Evolutionary conservation across 179 eudicot genomes (phyloP).

Genomic region (Spergularia azorica): DNA sequence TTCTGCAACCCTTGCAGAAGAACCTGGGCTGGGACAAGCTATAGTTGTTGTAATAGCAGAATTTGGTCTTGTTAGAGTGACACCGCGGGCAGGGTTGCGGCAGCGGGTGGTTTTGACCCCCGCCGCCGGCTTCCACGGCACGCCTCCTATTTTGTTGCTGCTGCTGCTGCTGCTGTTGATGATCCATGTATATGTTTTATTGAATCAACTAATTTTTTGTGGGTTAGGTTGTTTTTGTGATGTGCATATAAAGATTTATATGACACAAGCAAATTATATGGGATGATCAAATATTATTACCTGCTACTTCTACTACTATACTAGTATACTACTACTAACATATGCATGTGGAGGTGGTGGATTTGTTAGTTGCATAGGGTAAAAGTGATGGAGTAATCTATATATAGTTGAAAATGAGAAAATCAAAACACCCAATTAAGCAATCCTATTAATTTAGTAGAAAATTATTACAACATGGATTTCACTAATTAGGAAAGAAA

Average conservation of each 20-base stretch:
- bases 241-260: neutral
- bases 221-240: slow-evolving; percentile 21
- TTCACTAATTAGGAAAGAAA: slow-evolving; percentile 5
- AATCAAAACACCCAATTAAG: neutral
- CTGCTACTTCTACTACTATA: slow-evolving; percentile 3
- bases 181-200: slow-evolving; percentile 12
- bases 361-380: slow-evolving; percentile 18
- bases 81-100: slow-evolving; percentile 36
- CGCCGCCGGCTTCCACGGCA: slow-evolving; percentile 7
- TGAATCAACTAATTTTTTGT: neutral
- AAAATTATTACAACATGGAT: neutral
- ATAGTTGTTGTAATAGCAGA: slow-evolving; percentile 42
- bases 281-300: slow-evolving; percentile 14
- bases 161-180: neutral
- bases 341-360: slow-evolving; percentile 17
- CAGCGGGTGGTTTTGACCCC: slow-evolving; percentile 26
- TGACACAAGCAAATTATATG: slow-evolving; percentile 19
- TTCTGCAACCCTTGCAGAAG: slow-evolving; percentile 40
- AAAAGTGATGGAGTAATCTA: neutral
- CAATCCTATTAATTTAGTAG: neutral
- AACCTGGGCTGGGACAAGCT: slow-evolving; percentile 38
- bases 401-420: neutral
- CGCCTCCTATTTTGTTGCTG: slow-evolving; percentile 5
- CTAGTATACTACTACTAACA: neutral
- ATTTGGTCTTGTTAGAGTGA: slow-evolving; percentile 37